Percentiles rank a stretch among this genome's conserved stretches.
phyloP scores from a whole-genome alignment of 192 early-diverging fungal genomes.

The Cladochytrium replicatum region DNA sequence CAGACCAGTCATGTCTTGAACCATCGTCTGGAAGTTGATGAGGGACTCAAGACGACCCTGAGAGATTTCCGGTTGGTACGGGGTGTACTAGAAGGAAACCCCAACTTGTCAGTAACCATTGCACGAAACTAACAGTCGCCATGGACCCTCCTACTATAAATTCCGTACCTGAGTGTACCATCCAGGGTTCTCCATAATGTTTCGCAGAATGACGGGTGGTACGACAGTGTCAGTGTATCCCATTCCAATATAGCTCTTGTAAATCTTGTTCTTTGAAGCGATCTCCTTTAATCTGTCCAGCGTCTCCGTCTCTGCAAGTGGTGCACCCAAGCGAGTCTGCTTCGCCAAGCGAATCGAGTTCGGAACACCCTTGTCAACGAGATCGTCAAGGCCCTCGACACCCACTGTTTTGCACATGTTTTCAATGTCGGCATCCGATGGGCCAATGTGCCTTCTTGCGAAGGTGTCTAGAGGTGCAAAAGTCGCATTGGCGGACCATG shows the following conservation, averaged over 20 bases:
- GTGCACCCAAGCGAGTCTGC: slow-evolving; percentile 61
- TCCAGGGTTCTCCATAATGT: slow-evolving; percentile 95
- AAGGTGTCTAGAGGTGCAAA: slow-evolving; percentile 43
- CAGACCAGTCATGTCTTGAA: slow-evolving; percentile 91
- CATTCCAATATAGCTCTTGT: slow-evolving; percentile 88
- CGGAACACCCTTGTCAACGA: slow-evolving; percentile 79
- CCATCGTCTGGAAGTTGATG: slow-evolving; percentile 96
- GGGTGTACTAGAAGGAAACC: slow-evolving; percentile 72
- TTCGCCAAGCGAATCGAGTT: slow-evolving; percentile 61
- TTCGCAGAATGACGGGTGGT: slow-evolving; percentile 91
- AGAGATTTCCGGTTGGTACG: slow-evolving; percentile 98
- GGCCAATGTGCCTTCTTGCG: slow-evolving; percentile 72
- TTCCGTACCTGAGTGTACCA: slow-evolving; percentile 87
- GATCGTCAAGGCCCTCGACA: slow-evolving; percentile 68
- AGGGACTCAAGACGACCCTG: slow-evolving; percentile 97
- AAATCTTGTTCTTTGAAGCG: slow-evolving; percentile 84
- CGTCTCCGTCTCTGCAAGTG: slow-evolving; percentile 77
- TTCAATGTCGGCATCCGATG: slow-evolving; percentile 59
- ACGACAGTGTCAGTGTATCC: slow-evolving; percentile 91
- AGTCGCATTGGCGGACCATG: too few relatives aligned
- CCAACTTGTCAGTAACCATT: too few relatives aligned
- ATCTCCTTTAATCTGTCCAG: slow-evolving; percentile 72
- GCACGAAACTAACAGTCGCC: too few relatives aligned
- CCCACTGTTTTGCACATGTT: slow-evolving; percentile 78
- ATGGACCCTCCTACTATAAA: too few relatives aligned